Conservation (phyloP, 108 stramenopile genomes). For the Skeletonema tropicum region DNA sequence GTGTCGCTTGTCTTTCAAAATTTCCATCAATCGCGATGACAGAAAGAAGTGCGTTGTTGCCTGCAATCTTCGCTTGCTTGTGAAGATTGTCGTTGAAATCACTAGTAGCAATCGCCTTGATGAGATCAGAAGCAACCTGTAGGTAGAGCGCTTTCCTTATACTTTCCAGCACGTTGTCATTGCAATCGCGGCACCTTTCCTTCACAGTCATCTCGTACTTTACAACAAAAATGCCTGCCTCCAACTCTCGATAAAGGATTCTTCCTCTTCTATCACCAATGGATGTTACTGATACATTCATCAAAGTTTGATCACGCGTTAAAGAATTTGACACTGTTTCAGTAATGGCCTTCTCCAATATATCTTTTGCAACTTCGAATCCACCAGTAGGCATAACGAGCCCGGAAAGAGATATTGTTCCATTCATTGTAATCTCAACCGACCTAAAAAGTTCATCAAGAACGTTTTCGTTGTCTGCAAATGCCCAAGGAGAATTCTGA, state of each 20-base stretch:
- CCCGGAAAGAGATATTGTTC: constrained; percentile 1
- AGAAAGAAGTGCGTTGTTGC: not conserved
- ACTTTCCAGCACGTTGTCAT: not conserved
- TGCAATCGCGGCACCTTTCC: not conserved
- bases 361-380: not conserved
- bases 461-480: constrained; percentile 6
- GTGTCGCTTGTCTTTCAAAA: not conserved
- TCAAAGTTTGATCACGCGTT: not conserved
- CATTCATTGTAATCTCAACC: not conserved
- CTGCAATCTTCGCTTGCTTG: not conserved
- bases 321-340: not conserved
- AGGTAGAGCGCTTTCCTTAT: not conserved
- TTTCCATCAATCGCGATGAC: not conserved
- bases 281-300: not conserved
- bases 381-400: not conserved
- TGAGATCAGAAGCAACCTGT: not conserved
- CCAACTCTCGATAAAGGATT: not conserved
- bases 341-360: not conserved
- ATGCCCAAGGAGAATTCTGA: not conserved
- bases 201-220: not conserved
- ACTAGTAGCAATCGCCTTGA: not conserved
- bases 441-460: constrained; percentile 2
- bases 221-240: not conserved
- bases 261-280: not conserved
- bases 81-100: constrained; percentile 9